These are phyloP conservation scores for Aspergillus oerlinghausenensis DNA, from an alignment of 2,329 filamentous ascomycete species.

Conservation along the genomic window DNA sequence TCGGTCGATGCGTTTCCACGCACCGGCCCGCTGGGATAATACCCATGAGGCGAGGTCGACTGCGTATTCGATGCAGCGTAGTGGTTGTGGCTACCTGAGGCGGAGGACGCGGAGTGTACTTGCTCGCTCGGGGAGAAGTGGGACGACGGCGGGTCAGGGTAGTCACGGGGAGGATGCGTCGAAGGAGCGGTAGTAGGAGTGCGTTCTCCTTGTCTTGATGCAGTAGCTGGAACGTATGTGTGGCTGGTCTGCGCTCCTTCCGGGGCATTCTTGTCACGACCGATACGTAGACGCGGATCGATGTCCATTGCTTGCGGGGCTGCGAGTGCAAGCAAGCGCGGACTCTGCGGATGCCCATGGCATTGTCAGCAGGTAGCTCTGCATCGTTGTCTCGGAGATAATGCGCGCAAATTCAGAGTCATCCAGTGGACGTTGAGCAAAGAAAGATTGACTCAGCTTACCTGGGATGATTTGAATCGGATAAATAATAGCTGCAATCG, in stretches of 20 bases:
- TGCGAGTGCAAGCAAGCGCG: not conserved
- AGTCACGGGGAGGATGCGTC: slow-evolving; percentile 14
- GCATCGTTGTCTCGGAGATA: not conserved
- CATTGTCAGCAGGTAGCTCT: not conserved
- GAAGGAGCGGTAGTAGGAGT: slow-evolving; percentile 4
- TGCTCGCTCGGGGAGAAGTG: slow-evolving; percentile 11
- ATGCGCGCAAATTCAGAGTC: not conserved
- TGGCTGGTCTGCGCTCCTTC: slow-evolving; percentile 7
- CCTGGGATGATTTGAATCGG: not conserved
- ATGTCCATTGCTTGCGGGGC: slow-evolving; percentile 24
- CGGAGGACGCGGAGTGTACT: slow-evolving; percentile 12
- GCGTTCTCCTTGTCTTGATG: slow-evolving; percentile 6
- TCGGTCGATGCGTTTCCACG: slow-evolving; percentile 6
- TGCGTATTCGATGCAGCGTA: slow-evolving; percentile 5
- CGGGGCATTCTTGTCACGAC: slow-evolving; percentile 13
- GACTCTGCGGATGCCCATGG: not conserved
- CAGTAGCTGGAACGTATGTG: slow-evolving; percentile 6
- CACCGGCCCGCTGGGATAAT: slow-evolving; percentile 3
- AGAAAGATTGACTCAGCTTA: not conserved
- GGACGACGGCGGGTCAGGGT: slow-evolving; percentile 25
- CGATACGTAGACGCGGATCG: slow-evolving; percentile 29
- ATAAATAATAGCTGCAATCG: not conserved
- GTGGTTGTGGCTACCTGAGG: slow-evolving; percentile 7
- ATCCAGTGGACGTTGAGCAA: not conserved
- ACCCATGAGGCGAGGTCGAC: slow-evolving; percentile 5